Base-by-base conservation (phyloP, 805 yeast genomes). In the Zygoascus bituminiphila region DNA sequence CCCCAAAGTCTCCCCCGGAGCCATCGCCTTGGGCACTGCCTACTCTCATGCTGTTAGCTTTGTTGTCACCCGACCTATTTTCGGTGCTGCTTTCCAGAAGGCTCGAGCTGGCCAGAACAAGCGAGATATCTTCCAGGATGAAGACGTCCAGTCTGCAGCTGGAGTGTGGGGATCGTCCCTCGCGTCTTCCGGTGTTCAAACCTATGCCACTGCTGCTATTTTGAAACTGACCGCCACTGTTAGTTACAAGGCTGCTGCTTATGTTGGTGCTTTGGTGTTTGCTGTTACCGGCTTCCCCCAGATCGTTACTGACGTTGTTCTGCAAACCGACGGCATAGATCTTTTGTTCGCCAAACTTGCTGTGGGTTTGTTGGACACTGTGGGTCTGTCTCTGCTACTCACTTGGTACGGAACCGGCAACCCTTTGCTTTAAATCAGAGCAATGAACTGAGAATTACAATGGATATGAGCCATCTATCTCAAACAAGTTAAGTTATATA, bases 131-230 rank as follows among this genome's bases (percentile, higher is more conserved):
- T 40, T 61, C 42, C 58, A 65, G 62, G 54, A 64, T 48, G 51
- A 59, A 51, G 72, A 69, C 58, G 67, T 68, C 26, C 60, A 66
- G 43, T 55, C 66, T 22, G 71, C 71, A 22, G 58, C 60, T 17
- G 58, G 64, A 22, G 55, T 64, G 38, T 60, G 61, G 57, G 61
- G 62, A 21, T 52, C 70, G 31, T 62, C 71, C 17, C 40, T 66
- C 37, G 59, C 58, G 23, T 54, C 66, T 23, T 59, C 72, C n/a
- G 65, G 62, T 8, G 55, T 65, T 25, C 72, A 68, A 62, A 57
- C 73, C 9, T 69, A 70, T 54, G 72, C 69, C n/a, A 62, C 67
- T 43, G 59, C 68, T 25, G 70, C 68, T 10, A 55, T 69, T 40
- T 58, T 69, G 42, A 62, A 65, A 54, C 58, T 67, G 39, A 62